Evolutionary conservation across 2,329 filamentous ascomycete species (phyloP), one percentile per base, ranked within the genome.

Genomic region (Epichloe coenophiala): DNA sequence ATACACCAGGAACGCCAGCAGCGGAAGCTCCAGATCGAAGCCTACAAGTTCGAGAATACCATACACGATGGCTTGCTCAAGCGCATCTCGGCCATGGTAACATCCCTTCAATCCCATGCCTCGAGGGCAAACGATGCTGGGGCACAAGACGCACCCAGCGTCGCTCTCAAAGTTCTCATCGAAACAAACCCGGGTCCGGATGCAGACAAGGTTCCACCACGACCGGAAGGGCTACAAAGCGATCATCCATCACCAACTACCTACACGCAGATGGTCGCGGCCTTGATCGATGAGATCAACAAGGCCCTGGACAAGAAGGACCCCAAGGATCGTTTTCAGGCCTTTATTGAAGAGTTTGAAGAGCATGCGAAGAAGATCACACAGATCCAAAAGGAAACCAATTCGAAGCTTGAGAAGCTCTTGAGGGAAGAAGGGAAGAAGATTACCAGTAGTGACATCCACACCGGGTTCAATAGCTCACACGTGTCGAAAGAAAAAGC

Each of bases 201-300:
- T 52, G 86, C 94, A 60, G 81, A 88, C 63, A 80, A 80, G 54
- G 86, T 88, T 3, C 83, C 86, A 8, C 75, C 78, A 47, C 75
- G 86, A 23, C 90, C 90, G 2, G 83, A 83, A 57, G 89, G 87
- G 45, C 84, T 96, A 31, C 84, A 94, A 62, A 75, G 77, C 41
- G 76, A 88, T 50, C 81, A 84, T 58, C 79, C 85, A 64, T 81
- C 76, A 61, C 80, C 87, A 59, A 88, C 87, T 1, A 85, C 83
- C 13, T 98, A 95, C 64, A 93, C 88, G 39, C 88, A 94, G 73
- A 98, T 98, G 93, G 90, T 98, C 85, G 87, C 87, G n/a, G 81
- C 84, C n/a, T 69, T 98, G 60, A 78, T 97, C 19, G 93, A 98
- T 61, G 86, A 95, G 67, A 89, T 97, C 41, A 96, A 95, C 61